Percentiles rank a stretch among this genome's conserved stretches.
These are phyloP conservation scores for Nitzschia sp. DNA, from an alignment of 108 stramenopile species.

Conservation along the genomic window DNA sequence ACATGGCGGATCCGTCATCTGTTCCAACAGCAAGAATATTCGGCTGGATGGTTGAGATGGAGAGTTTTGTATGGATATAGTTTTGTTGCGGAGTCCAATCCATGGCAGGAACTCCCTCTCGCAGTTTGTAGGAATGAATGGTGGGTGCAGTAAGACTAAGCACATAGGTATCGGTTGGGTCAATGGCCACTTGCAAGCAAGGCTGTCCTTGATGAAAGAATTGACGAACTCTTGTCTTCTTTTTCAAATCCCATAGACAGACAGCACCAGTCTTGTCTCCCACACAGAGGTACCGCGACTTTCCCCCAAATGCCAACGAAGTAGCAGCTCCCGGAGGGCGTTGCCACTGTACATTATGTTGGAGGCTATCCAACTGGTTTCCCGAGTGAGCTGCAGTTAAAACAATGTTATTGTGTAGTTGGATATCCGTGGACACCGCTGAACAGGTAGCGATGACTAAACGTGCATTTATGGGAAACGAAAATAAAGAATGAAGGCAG, in stretches of 20 bases:
- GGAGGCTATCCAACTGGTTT: constrained; percentile 34
- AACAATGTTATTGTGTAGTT: constrained; percentile 33
- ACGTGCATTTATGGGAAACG: background rate
- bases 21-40: constrained; percentile 35
- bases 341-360: constrained; percentile 29
- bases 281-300: constrained; percentile 40
- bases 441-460: constrained; percentile 42
- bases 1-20: constrained; percentile 27
- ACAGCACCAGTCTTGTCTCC: constrained; percentile 39
- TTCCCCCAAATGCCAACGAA: constrained; percentile 43
- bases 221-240: constrained; percentile 33
- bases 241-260: constrained; percentile 51
- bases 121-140: constrained; percentile 31
- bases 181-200: constrained; percentile 28
- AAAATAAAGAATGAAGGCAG: background rate
- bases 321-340: constrained; percentile 20
- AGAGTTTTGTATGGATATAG: constrained; percentile 15
- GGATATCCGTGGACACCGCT: constrained; percentile 21
- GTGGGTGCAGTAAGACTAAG: constrained; percentile 17
- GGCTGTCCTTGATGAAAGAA: constrained; percentile 29
- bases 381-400: constrained; percentile 24
- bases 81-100: constrained; percentile 3
- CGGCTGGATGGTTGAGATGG: constrained; percentile 20
- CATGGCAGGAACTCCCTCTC: constrained; percentile 19
- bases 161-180: constrained; percentile 49